phyloP scores from a whole-genome alignment of 805 yeast genomes.

The Wickerhamomyces bisporus region DNA sequence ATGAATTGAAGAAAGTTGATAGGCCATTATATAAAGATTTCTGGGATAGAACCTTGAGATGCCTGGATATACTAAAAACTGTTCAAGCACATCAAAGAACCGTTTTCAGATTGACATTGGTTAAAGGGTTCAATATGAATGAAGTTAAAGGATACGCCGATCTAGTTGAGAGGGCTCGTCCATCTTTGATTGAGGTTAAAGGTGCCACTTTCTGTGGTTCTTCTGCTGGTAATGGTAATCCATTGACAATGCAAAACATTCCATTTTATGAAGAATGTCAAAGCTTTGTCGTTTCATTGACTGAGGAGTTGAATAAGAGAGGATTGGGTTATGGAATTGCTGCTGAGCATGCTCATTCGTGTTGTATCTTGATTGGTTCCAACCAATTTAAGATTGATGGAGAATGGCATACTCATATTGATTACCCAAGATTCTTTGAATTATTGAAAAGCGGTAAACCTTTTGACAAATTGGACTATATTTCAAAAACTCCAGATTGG shows the following conservation, averaged over 20 bases:
- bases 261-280: conserved; percentile 92
- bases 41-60: conserved; percentile 82
- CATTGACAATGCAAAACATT: conserved; percentile 90
- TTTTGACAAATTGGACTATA: conserved; percentile 77
- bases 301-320: conserved; percentile 55
- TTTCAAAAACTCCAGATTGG: conserved; percentile 81
- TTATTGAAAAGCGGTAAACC: conserved; percentile 57
- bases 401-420: conserved; percentile 86
- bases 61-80: conserved; percentile 74
- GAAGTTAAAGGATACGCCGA: conserved; percentile 82
- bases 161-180: conserved; percentile 73
- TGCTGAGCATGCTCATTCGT: conserved; percentile 93
- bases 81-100: conserved; percentile 80
- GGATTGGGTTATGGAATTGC: conserved; percentile 78
- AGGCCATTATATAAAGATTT: conserved; percentile 86
- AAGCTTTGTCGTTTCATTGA: conserved; percentile 60
- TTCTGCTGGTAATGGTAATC: conserved; percentile 76
- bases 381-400: conserved; percentile 62
- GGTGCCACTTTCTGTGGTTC: conserved; percentile 97
- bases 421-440: conserved; percentile 71
- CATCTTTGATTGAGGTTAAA: conserved; percentile 86
- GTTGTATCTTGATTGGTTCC: conserved; percentile 84
- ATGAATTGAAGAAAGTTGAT: conserved; percentile 75
- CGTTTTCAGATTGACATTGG: conserved; percentile 84
- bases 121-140: conserved; percentile 86